A percentile compares a stretch with the other conserved stretches of the same genome.
These are phyloP conservation scores for Arachis stenosperma DNA, from an alignment of 306 rosid genomes.

Conservation along the genomic window DNA sequence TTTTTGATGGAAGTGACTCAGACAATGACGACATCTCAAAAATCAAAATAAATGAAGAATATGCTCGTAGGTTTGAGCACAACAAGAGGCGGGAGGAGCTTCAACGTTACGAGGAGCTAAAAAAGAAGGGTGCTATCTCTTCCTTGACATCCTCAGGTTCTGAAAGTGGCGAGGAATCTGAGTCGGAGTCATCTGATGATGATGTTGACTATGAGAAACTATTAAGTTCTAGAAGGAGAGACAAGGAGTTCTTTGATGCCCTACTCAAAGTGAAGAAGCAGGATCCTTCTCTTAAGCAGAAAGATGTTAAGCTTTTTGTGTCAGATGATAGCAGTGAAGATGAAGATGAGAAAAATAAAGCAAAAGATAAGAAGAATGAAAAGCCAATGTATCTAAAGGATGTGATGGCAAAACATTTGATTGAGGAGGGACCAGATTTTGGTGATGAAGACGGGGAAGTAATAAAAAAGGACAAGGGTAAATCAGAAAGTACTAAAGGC, in stretches of 20 bases:
- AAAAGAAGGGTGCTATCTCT: constrained; percentile 69
- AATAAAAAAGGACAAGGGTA: constrained; percentile 24
- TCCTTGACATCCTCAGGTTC: constrained; percentile 41
- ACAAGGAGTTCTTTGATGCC: constrained; percentile 62
- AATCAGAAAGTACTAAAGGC: constrained; percentile 24
- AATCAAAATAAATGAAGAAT: constrained; percentile 60
- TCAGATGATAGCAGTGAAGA: constrained; percentile 51
- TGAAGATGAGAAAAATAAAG: constrained; percentile 29
- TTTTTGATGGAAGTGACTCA: constrained; percentile 68
- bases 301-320: constrained; percentile 62
- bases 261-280: constrained; percentile 70
- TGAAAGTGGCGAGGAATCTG: constrained; percentile 47
- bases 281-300: constrained; percentile 66
- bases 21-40: constrained; percentile 58
- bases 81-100: constrained; percentile 90
- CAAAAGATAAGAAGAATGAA: constrained; percentile 31
- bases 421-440: constrained; percentile 73
- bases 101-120: constrained; percentile 73
- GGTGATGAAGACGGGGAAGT: constrained; percentile 45
- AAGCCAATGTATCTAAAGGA: constrained; percentile 70
- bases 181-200: constrained; percentile 47
- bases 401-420: constrained; percentile 68
- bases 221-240: constrained; percentile 39
- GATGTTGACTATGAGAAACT: constrained; percentile 41
- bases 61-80: constrained; percentile 60